phyloP scores from a whole-genome alignment of 2,329 filamentous ascomycete species.

The Diaporthe velutina region DNA sequence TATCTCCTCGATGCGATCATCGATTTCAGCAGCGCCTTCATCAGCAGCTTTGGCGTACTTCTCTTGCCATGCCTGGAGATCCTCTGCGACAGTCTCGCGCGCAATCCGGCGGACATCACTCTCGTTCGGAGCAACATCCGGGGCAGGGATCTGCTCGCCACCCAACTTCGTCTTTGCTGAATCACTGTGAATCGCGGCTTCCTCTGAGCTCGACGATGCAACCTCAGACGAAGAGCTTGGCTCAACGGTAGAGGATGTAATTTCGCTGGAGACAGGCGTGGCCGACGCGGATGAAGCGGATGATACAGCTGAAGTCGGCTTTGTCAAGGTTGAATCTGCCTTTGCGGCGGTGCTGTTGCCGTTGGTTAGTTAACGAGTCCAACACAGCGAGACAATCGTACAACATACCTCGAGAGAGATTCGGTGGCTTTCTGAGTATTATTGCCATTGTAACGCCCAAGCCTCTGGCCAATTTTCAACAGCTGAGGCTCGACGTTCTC shows the following conservation, averaged over 20 bases:
- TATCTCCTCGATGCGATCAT: conserved; percentile 74
- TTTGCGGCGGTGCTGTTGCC: conserved; percentile 45
- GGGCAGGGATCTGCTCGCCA: conserved; percentile 55
- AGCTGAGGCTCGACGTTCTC: conserved; percentile 97
- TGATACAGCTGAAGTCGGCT: conserved; percentile 45
- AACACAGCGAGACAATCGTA: too few relatives aligned
- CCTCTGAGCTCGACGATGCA: conserved; percentile 41
- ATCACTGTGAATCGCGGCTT: conserved; percentile 41
- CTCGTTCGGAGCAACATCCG: conserved; percentile 59
- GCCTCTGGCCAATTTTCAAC: conserved; percentile 88
- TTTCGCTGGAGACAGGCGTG: conserved; percentile 42
- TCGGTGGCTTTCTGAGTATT: conserved; percentile 49
- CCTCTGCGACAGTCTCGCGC: conserved; percentile 78
- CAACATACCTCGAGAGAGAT: conserved; percentile 45
- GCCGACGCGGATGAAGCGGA: conserved; percentile 43
- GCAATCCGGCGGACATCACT: conserved; percentile 69
- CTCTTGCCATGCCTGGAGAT: conserved; percentile 87
- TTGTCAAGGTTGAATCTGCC: conserved; percentile 54
- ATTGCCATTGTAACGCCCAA: conserved; percentile 79
- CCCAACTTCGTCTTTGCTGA: conserved; percentile 42
- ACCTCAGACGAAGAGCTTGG: conserved; percentile 39
- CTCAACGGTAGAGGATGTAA: conserved; percentile 36
- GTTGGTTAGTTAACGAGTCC: background rate
- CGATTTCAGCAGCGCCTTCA: conserved; percentile 81
- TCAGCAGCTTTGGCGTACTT: conserved; percentile 90